Percentiles rank a stretch among this genome's conserved stretches.
Evolutionary conservation across 2,329 filamentous ascomycete genomes (phyloP).

Genomic region (Esteya vermicola): DNA sequence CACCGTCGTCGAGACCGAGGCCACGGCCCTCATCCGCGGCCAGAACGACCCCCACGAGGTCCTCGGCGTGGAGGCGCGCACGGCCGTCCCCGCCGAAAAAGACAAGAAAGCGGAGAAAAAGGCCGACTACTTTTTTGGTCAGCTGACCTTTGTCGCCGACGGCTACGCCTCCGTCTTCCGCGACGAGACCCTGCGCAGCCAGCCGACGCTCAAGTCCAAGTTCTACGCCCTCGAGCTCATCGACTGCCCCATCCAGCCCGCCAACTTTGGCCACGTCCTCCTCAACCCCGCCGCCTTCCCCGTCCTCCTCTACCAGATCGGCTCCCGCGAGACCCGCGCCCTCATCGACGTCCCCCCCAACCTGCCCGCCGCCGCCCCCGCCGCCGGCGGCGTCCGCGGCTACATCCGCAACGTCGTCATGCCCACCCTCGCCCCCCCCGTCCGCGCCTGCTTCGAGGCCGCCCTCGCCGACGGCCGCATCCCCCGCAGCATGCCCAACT

Average conservation of each 20-base stretch:
- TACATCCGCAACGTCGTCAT: slow-evolving; percentile 68
- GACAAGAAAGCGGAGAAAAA: slow-evolving; percentile 23
- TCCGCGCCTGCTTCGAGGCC: slow-evolving; percentile 58
- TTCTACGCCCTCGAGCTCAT: slow-evolving; percentile 92
- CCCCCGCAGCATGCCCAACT: slow-evolving; percentile 83
- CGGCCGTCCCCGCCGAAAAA: slow-evolving; percentile 37
- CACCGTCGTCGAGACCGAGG: slow-evolving; percentile 81
- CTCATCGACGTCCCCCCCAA: slow-evolving; percentile 77
- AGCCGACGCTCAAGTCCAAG: slow-evolving; percentile 62
- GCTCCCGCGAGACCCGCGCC: slow-evolving; percentile 80
- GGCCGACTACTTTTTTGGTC: slow-evolving; percentile 70
- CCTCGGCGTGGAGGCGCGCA: slow-evolving; percentile 67
- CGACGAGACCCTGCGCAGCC: slow-evolving; percentile 52
- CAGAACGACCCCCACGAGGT: slow-evolving; percentile 52
- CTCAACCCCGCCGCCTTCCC: slow-evolving; percentile 57
- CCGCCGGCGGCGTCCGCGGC: slow-evolving; percentile 68
- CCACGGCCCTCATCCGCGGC: slow-evolving; percentile 58
- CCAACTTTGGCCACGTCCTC: slow-evolving; percentile 73
- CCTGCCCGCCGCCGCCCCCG: slow-evolving; percentile 56
- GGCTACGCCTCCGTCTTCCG: slow-evolving; percentile 89
- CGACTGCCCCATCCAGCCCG: slow-evolving; percentile 64
- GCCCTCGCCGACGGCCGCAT: slow-evolving; percentile 62
- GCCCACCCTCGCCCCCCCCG: slow-evolving; percentile 56
- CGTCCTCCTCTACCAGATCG: slow-evolving; percentile 91
- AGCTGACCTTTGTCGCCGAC: slow-evolving; percentile 79